Conservation (phyloP, 2,329 filamentous ascomycete species). For the Cryphonectria carpinicola region DNA sequence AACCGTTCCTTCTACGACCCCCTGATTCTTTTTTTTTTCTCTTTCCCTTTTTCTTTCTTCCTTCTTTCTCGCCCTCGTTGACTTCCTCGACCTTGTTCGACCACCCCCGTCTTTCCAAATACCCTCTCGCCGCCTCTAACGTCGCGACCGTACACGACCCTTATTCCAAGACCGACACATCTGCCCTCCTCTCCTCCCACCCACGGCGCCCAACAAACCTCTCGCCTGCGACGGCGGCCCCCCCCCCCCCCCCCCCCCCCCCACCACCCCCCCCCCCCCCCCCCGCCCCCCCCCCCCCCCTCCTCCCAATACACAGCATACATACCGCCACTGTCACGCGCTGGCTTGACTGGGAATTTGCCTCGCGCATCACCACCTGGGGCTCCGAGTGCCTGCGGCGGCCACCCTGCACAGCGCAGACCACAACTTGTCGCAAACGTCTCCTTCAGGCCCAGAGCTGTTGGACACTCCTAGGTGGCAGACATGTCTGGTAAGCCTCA, state of each 20-base stretch:
- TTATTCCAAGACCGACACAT: neutral
- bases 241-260: neutral
- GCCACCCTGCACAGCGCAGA: neutral
- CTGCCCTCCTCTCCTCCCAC: neutral
- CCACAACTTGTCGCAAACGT: neutral
- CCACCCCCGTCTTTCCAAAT: neutral
- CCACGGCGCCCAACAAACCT: neutral
- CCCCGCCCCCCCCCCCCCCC: neutral
- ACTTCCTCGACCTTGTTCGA: neutral
- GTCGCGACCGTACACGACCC: neutral
- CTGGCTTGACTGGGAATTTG: neutral
- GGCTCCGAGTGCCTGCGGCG: conserved; percentile 8
- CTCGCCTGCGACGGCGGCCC: neutral
- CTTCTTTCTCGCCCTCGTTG: neutral
- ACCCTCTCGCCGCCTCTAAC: neutral
- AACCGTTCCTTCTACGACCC: conserved; percentile 24
- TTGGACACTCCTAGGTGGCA: conserved; percentile 1
- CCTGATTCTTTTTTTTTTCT: neutral
- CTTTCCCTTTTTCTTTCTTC: neutral
- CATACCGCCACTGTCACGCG: neutral
- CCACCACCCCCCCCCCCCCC: neutral
- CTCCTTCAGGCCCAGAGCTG: neutral
- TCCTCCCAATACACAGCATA: neutral
- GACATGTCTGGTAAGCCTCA: conserved; percentile 17
- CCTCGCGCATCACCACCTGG: conserved; percentile 6